Base-by-base conservation (phyloP, 306 rosid genomes). In the Vigna reflexopilosa region DNA sequence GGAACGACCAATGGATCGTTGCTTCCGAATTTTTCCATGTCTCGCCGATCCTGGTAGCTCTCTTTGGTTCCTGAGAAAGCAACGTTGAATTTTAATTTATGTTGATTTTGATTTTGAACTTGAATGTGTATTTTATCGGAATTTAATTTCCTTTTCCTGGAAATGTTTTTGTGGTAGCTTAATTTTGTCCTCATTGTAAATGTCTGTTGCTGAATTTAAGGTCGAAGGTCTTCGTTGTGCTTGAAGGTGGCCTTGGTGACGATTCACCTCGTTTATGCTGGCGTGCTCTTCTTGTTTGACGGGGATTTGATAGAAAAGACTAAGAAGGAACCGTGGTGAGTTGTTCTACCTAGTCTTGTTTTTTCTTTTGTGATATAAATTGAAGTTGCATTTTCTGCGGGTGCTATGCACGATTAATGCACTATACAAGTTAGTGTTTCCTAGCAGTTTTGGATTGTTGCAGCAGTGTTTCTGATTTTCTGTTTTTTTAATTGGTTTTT, bases 271-370 rank as follows among this genome's bases (percentile, higher is more conserved):
- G 77, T 88, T 66, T 93, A 88, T 76, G 93, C 30, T 1, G 93
- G 88, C 50, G 40, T 91, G 77, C 87, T 96, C 62, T 93, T 96
- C 88, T 84, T 90, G 52, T 83, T 96, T 66, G 96, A 93, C 82
- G 90, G 74, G 64, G 87, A 79, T 81, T 87, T 96, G 85, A 88
- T 91, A 20, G 91, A 90, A 78, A 87, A 80, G 57, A 88, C 96
- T 67, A 91, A 84, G 86, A 84, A 57, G 68, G 92, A 90, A 63
- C 99, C 97, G 7, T 91, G 94, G 99, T 93, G 89, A 75, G 89
- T 3, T 70, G 36, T 62, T 34, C 20, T 1, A 24, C 40, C 28
- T 15, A 15, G 59, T 58, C 68, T 32, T 77, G 49, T 16, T 45
- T 30, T 30, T 64, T 42, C 42, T 48, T 85, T 4, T 52, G 38